phyloP scores from a whole-genome alignment of 164 flowering plant species.

The Vitis rupestris region DNA sequence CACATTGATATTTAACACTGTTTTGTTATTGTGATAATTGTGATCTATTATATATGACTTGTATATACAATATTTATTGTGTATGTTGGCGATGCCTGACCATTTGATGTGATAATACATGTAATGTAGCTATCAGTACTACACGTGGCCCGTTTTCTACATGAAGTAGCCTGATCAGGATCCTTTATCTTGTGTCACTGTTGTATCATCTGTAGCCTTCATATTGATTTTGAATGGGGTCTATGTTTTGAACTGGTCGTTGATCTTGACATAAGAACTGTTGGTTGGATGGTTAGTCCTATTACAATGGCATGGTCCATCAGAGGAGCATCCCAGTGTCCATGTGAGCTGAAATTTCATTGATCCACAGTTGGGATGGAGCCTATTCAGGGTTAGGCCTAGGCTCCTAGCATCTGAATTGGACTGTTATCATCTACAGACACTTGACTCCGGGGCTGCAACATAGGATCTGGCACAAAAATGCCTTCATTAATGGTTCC shows the following conservation, averaged over 20 bases:
- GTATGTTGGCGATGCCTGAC: background rate
- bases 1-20: background rate
- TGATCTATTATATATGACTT: background rate
- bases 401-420: background rate
- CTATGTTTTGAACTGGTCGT: background rate
- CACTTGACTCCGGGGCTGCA: background rate
- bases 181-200: background rate
- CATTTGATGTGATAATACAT: background rate
- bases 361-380: background rate
- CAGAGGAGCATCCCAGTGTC: background rate
- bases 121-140: background rate
- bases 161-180: background rate
- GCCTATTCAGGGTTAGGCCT: background rate
- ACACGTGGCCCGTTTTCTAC: background rate
- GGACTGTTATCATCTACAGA: background rate
- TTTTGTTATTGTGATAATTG: conserved; percentile 1
- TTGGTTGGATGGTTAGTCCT: background rate
- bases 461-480: background rate
- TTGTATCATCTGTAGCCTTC: background rate
- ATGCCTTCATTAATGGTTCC: background rate
- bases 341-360: background rate
- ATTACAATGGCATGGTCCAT: background rate
- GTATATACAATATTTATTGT: background rate
- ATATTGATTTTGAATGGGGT: background rate
- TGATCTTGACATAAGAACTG: background rate